Percentiles rank a stretch among this genome's conserved stretches.
Conservation (phyloP, 1,284 basidiomycete species). For the Phellopilus nigrolimitatus region DNA sequence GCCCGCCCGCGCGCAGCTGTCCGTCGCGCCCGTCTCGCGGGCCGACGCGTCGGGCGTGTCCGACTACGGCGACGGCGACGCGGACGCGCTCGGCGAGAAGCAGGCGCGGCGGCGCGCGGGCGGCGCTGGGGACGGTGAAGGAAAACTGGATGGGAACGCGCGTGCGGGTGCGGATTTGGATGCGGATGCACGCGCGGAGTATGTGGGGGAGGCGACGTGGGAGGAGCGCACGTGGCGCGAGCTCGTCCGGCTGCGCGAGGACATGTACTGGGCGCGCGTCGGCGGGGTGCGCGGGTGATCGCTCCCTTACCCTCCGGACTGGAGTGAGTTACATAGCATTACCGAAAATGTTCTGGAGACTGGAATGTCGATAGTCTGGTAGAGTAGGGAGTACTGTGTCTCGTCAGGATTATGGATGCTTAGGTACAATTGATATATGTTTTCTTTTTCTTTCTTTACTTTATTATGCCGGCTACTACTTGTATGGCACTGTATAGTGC, state of each 20-base stretch:
- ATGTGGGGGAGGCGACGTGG: slow-evolving; percentile 70
- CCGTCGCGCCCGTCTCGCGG: not conserved
- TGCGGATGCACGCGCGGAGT: slow-evolving; percentile 30
- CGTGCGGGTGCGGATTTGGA: slow-evolving; percentile 23
- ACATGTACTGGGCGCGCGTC: slow-evolving; percentile 85
- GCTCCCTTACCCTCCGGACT: no score
- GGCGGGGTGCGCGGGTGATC: slow-evolving; percentile 52
- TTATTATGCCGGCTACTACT: no score
- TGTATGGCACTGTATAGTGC: no score
- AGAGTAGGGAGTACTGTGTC: no score
- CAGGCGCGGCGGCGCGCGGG: not conserved
- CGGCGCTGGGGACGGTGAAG: no score
- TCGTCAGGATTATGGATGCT: no score
- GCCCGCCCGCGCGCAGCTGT: not conserved
- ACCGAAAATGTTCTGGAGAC: no score
- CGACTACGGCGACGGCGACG: slow-evolving; percentile 2
- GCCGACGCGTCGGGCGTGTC: not conserved
- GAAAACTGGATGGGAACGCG: no score
- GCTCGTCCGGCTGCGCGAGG: slow-evolving; percentile 75
- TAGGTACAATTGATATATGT: no score
- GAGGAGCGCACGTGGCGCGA: slow-evolving; percentile 89
- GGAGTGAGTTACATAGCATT: no score
- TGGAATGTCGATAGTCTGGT: no score
- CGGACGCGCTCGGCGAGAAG: not conserved
- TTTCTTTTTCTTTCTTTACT: no score